Evolutionary conservation across 2,329 filamentous ascomycete genomes (phyloP).

Genomic region (Colletotrichum scovillei): DNA sequence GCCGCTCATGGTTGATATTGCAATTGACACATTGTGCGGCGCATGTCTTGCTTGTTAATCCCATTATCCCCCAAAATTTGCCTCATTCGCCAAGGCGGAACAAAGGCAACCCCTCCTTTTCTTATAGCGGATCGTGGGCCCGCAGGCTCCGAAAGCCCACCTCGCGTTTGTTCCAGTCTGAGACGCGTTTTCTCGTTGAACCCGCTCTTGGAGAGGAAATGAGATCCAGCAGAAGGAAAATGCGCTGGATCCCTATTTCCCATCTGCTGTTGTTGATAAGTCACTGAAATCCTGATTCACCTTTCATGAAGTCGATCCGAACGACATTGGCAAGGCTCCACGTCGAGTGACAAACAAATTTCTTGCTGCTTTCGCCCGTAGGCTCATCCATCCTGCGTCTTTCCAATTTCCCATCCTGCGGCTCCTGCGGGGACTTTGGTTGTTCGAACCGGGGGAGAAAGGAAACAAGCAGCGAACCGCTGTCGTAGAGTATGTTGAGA

Average conservation of each 20-base stretch:
- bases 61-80: conserved; percentile 36
- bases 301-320: background rate
- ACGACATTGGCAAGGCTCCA: background rate
- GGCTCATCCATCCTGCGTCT: background rate
- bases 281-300: background rate
- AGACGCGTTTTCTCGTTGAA: background rate
- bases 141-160: background rate
- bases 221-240: background rate
- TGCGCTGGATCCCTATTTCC: background rate
- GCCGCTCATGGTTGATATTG: background rate
- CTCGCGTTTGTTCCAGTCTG: background rate
- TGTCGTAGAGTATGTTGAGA: background rate
- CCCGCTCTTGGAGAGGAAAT: background rate
- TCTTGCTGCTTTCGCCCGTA: background rate
- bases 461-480: background rate
- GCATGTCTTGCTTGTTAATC: background rate
- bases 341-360: background rate
- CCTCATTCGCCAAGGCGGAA: background rate
- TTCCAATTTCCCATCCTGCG: background rate
- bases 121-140: background rate
- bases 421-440: background rate
- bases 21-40: background rate
- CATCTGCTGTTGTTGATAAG: background rate
- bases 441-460: background rate
- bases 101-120: background rate